Percentiles rank a stretch among this genome's conserved stretches.
These are phyloP conservation scores for Hyparrhenia diplandra DNA, from an alignment of 176 grass and related monocot genomes.

Conservation along the genomic window DNA sequence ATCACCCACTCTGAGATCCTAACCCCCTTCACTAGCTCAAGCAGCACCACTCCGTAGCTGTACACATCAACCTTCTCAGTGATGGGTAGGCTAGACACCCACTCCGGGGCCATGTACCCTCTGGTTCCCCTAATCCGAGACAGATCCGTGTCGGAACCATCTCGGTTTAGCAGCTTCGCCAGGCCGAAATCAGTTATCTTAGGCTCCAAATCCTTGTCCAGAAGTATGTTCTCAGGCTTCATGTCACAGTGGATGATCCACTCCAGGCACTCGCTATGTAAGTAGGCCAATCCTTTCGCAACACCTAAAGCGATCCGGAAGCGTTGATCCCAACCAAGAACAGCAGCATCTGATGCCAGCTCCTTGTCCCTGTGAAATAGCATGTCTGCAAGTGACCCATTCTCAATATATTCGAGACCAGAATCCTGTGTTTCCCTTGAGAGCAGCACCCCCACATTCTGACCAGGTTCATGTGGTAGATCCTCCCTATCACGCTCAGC, in stretches of 20 bases:
- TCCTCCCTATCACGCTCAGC: constrained; percentile 47
- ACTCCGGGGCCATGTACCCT: constrained; percentile 43
- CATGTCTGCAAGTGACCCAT: constrained; percentile 30
- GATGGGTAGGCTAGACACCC: constrained; percentile 13
- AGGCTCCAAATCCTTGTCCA: constrained; percentile 37
- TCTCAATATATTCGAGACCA: constrained; percentile 46
- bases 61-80: constrained; percentile 26
- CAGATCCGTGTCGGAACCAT: background rate
- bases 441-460: constrained; percentile 54
- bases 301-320: constrained; percentile 42
- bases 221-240: constrained; percentile 55
- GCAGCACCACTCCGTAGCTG: constrained; percentile 15
- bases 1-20: constrained; percentile 24
- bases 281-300: constrained; percentile 43
- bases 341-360: background rate
- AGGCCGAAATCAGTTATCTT: constrained; percentile 49
- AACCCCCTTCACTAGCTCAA: constrained; percentile 14
- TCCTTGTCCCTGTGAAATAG: background rate
- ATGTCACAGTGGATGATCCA: constrained; percentile 66
- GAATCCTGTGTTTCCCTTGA: constrained; percentile 32
- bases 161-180: constrained; percentile 19
- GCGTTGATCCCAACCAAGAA: constrained; percentile 38
- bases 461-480: constrained; percentile 61
- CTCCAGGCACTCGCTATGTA: constrained; percentile 56
- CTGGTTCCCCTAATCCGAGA: constrained; percentile 27